Percentiles rank a stretch among this genome's conserved stretches.
Conservation (phyloP, 768 basidiomycete species). For the Mrakia gelida region DNA sequence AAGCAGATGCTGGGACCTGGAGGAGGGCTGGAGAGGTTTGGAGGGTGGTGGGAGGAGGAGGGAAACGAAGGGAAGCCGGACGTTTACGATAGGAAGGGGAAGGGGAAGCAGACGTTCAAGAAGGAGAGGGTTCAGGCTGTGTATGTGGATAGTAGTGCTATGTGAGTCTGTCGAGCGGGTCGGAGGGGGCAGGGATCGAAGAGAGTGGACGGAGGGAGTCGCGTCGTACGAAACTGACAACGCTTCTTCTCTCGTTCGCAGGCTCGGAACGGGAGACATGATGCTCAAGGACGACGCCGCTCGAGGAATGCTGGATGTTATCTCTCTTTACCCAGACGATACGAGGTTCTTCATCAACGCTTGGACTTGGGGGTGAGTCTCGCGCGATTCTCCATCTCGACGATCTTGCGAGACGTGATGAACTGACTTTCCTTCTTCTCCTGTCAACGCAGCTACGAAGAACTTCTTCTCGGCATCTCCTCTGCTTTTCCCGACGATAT, state of each 20-base stretch:
- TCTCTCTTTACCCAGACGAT: conserved; percentile 60
- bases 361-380: conserved; percentile 79
- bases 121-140: conserved; percentile 10
- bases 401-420: no score
- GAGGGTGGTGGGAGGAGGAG: neutral
- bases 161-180: neutral
- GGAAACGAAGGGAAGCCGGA: neutral
- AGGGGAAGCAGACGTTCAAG: conserved; percentile 5
- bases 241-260: neutral
- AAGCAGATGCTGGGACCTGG: conserved; percentile 44
- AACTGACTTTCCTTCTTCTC: neutral
- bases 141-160: conserved; percentile 9
- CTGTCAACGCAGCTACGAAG: conserved; percentile 59
- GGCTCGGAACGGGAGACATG: conserved; percentile 45
- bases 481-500: conserved; percentile 57
- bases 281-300: conserved; percentile 61
- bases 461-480: conserved; percentile 71
- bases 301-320: conserved; percentile 62
- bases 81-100: conserved; percentile 14
- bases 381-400: neutral
- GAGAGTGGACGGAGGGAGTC: neutral
- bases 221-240: neutral
- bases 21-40: neutral
- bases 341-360: conserved; percentile 81
- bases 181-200: neutral